phyloP scores from a whole-genome alignment of 225 moss, liverwort and hornwort species.

The Pseudisothecium myosuroides region DNA sequence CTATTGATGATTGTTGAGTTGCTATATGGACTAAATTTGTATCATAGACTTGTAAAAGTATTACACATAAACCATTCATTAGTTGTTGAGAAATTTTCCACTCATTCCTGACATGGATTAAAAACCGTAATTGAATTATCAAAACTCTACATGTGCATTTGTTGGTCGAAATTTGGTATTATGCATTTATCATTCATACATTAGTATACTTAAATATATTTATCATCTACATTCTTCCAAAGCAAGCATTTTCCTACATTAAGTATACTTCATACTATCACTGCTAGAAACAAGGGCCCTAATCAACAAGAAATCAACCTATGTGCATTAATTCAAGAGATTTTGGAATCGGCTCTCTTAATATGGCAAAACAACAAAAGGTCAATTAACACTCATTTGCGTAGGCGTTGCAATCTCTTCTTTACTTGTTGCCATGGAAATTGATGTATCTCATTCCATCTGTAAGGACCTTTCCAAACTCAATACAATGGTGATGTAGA shows the following conservation, averaged over 20 bases:
- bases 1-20: not conserved
- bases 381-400: not conserved
- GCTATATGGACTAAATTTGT: not conserved
- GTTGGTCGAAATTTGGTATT: not conserved
- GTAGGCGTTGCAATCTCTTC: accelerated
- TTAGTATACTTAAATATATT: not conserved
- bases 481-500: not conserved
- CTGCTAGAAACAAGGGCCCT: not conserved
- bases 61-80: not conserved
- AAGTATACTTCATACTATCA: not conserved
- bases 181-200: not conserved
- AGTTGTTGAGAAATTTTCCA: not conserved
- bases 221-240: not conserved
- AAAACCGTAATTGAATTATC: not conserved
- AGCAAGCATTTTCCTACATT: not conserved
- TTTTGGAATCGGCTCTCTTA: not conserved
- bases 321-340: accelerated
- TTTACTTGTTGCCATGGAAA: not conserved
- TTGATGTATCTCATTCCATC: not conserved
- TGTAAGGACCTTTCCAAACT: accelerated
- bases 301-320: not conserved
- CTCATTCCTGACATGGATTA: not conserved
- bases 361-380: not conserved
- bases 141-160: not conserved
- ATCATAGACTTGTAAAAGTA: not conserved